Evolutionary conservation across 345 rosid species (phyloP).

Genomic region (Ceriops decandra): DNA sequence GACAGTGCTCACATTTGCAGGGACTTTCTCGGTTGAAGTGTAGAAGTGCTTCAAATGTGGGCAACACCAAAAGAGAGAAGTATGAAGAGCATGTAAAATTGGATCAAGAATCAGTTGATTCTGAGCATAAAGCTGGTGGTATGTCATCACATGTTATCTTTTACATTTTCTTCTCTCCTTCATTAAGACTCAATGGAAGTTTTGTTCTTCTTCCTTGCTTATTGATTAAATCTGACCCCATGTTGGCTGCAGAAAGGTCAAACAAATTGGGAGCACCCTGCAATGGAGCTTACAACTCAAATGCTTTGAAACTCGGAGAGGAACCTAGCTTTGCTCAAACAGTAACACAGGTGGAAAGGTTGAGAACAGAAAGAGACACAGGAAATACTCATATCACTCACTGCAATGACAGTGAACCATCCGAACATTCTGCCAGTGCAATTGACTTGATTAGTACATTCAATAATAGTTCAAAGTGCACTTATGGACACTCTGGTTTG

Average conservation of each 20-base stretch:
- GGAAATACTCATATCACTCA: slow-evolving; percentile 15
- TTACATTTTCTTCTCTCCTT: background rate
- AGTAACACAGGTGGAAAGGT: slow-evolving; percentile 17
- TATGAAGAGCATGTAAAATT: slow-evolving; percentile 15
- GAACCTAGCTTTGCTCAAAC: slow-evolving; percentile 12
- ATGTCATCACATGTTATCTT: background rate
- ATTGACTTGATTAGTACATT: slow-evolving; percentile 66
- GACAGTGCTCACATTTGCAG: slow-evolving; percentile 35
- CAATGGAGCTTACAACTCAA: slow-evolving; percentile 12
- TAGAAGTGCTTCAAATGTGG: slow-evolving; percentile 17
- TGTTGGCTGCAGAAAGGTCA: slow-evolving; percentile 28
- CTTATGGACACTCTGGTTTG: slow-evolving; percentile 6
- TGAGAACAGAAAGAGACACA: slow-evolving; percentile 19
- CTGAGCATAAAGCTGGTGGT: slow-evolving; percentile 25
- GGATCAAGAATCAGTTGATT: slow-evolving; percentile 9
- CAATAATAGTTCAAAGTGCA: slow-evolving; percentile 21
- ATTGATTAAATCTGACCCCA: background rate
- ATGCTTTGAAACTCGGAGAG: slow-evolving; percentile 23
- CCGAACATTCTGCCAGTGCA: slow-evolving; percentile 26
- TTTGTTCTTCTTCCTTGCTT: background rate
- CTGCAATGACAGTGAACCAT: slow-evolving; percentile 14
- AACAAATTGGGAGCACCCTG: slow-evolving; percentile 13
- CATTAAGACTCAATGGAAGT: background rate
- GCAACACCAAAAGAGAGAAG: slow-evolving; percentile 12
- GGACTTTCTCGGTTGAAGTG: slow-evolving; percentile 24